Base-by-base conservation (phyloP, 1,284 basidiomycete genomes). In the Anthracocystis panici-leucophaei region DNA sequence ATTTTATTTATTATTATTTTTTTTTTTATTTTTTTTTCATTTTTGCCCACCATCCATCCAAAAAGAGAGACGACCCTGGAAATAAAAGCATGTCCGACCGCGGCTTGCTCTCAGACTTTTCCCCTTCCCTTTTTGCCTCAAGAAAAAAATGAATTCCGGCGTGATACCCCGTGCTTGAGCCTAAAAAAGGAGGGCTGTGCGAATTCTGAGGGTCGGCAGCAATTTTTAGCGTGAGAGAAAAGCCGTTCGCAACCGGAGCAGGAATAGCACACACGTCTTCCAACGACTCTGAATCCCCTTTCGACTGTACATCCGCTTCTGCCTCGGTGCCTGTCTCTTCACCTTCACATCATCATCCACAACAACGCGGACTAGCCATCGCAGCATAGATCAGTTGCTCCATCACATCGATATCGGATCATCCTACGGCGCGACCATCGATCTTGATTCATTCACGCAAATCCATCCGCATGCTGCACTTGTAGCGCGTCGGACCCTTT, bases 401-500 rank as follows among this genome's bases (percentile, higher is more conserved):
- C 35, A 16, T 44, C 42, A 9, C 29, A 49, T 49, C 48, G 29
- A 18, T 10, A 29, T 33, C 23, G 18, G 35, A 38, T 29, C 46
- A 48, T 16, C 25, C 16, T 20, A 20, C 21, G 18, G 21, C 38
- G 16, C 29, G 14, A 31, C 8, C 48, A 20, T 33, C 48, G 27
- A 49, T 54, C 21, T 7, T 5, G 21, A 52, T 33, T 21, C 50
- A 21, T 25, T 18, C 38, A 11, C 51, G 33, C 31, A 20, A 38
- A 53, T 53, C 38, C 51, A 41, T 53, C 51, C 38, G 51, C n/a
- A 44, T 44, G 42, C 42, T 20, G n/a, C 38, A 41, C 51, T 27
- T 31, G 48, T 14, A 23, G 3, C 41, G n/a, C 41, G 27, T 44
- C 41, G 20, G 18, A 31, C 42, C n/a, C 20, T 20, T 29, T n/a